Conservation (phyloP, 2,329 filamentous ascomycete genomes). For the Neopestalotiopsis rosae region DNA sequence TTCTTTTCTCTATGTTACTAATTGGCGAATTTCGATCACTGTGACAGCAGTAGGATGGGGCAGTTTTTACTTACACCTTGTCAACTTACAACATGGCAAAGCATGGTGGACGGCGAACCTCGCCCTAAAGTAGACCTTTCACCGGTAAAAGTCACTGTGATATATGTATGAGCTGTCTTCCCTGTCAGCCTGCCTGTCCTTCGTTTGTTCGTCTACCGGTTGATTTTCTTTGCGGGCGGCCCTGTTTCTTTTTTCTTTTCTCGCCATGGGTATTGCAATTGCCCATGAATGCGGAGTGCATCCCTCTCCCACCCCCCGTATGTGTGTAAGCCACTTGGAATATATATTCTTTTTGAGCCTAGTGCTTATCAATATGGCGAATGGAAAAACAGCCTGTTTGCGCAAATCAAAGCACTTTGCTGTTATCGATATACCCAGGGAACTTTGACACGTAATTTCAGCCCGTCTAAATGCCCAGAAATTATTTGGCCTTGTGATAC, state of each 20-base stretch:
- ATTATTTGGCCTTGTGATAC: not conserved
- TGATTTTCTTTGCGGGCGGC: not conserved
- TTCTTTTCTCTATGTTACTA: not conserved
- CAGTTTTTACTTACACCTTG: not conserved
- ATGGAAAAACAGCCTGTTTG: not conserved
- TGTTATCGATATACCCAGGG: not conserved
- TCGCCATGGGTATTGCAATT: not conserved
- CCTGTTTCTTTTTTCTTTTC: not conserved
- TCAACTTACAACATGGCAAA: not conserved
- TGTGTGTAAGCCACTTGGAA: too few species aligned
- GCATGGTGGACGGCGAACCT: not conserved
- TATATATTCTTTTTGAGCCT: not conserved
- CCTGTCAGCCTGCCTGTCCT: too few species aligned
- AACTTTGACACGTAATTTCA: not conserved
- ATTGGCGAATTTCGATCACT: not conserved
- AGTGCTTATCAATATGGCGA: conserved; percentile 1
- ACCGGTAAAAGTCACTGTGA: not conserved
- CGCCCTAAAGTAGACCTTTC: not conserved
- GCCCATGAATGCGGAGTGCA: not conserved
- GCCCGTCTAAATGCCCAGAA: not conserved
- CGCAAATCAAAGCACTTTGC: not conserved
- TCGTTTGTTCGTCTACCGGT: too few species aligned
- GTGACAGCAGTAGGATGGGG: not conserved
- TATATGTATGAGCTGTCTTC: not conserved
- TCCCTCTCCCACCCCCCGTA: not conserved